phyloP scores from a whole-genome alignment of 2,329 filamentous ascomycete species.

The Aspergillus glaucus region DNA sequence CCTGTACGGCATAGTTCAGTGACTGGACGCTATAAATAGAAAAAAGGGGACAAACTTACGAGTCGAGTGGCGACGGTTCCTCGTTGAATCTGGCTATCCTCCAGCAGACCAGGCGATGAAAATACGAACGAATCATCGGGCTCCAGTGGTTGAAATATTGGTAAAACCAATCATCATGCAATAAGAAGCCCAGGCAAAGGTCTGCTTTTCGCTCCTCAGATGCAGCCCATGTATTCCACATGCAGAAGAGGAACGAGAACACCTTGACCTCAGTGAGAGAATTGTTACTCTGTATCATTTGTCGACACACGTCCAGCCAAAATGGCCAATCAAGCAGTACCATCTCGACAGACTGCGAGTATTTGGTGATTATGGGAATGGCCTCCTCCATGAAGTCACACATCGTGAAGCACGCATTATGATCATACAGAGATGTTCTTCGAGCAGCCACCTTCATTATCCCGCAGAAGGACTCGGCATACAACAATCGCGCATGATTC shows the following conservation, averaged over 20 bases:
- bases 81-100: slow-evolving; percentile 72
- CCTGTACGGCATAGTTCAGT: slow-evolving; percentile 38
- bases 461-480: slow-evolving; percentile 67
- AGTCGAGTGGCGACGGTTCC: slow-evolving; percentile 57
- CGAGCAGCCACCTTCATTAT: slow-evolving; percentile 69
- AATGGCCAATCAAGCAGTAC: slow-evolving; percentile 59
- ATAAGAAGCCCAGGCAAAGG: slow-evolving; percentile 67
- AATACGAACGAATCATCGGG: slow-evolving; percentile 90
- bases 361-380: slow-evolving; percentile 60
- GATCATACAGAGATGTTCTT: slow-evolving; percentile 72
- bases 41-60: slow-evolving; percentile 46
- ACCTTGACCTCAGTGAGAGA: slow-evolving; percentile 84
- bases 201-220: slow-evolving; percentile 61
- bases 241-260: slow-evolving; percentile 71
- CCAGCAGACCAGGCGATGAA: slow-evolving; percentile 86
- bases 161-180: slow-evolving; percentile 69
- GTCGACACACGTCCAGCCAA: slow-evolving; percentile 73
- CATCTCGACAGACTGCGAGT: slow-evolving; percentile 44
- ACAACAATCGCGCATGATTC: slow-evolving; percentile 57
- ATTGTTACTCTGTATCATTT: slow-evolving; percentile 76
- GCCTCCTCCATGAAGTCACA: slow-evolving; percentile 86
- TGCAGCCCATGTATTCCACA: slow-evolving; percentile 67
- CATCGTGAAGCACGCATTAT: slow-evolving; percentile 78
- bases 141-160: slow-evolving; percentile 90
- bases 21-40: not conserved